phyloP scores from a whole-genome alignment of 2,329 filamentous ascomycete species.

The Dactylellina leptospora region DNA sequence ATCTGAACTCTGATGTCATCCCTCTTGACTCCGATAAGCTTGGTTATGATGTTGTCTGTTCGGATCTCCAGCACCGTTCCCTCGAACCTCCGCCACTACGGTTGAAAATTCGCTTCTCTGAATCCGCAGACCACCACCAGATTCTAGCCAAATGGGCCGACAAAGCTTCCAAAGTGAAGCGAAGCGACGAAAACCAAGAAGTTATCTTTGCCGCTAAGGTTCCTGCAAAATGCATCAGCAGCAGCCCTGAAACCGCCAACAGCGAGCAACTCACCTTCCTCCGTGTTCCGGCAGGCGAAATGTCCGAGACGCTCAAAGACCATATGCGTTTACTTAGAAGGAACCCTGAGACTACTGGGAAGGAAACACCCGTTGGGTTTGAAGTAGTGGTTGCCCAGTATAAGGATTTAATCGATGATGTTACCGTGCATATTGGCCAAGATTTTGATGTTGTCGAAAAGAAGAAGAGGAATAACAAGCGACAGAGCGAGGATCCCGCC shows the following conservation, averaged over 20 bases:
- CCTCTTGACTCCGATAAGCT: slow-evolving; percentile 8
- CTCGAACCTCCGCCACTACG: not conserved
- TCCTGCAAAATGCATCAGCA: slow-evolving; percentile 12
- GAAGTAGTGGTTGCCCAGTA: slow-evolving; percentile 7
- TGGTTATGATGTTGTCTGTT: slow-evolving; percentile 12
- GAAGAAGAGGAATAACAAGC: slow-evolving; percentile 1
- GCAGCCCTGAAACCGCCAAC: slow-evolving; percentile 1
- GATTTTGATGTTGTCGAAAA: not conserved
- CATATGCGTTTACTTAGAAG: slow-evolving; percentile 10
- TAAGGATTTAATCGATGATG: slow-evolving; percentile 4
- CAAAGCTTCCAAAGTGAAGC: slow-evolving; percentile 4
- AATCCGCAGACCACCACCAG: slow-evolving; percentile 7
- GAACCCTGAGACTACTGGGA: not conserved
- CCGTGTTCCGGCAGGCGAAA: not conserved
- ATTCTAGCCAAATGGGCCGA: slow-evolving; percentile 1
- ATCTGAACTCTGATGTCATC: slow-evolving; percentile 10
- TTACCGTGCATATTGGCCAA: slow-evolving; percentile 8
- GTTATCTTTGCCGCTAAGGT: slow-evolving; percentile 15
- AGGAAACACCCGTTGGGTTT: slow-evolving; percentile 10
- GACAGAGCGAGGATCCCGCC: not conserved
- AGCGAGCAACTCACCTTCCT: slow-evolving; percentile 14
- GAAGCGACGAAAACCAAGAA: slow-evolving; percentile 2
- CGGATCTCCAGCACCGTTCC: not conserved
- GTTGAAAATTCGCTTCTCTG: slow-evolving; percentile 4
- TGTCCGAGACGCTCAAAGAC: slow-evolving; percentile 6